Evolutionary conservation across 805 yeast species (phyloP).

Genomic region (Metschnikowia vanudenii): DNA sequence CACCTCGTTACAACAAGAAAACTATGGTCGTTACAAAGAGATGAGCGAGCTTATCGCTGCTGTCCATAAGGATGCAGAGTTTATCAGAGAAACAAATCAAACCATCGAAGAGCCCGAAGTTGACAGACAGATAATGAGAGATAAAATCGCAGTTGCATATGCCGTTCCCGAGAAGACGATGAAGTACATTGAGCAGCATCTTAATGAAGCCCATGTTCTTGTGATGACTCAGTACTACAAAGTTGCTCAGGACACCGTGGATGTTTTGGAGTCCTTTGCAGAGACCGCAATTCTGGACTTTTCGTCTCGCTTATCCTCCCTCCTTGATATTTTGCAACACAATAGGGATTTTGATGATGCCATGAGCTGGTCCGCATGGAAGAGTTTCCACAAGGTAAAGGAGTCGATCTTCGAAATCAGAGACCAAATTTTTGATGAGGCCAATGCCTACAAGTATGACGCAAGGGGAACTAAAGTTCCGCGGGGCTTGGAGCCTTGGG

Average conservation of each 20-base stretch:
- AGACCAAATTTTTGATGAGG: conserved; percentile 44
- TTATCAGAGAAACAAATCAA: conserved; percentile 23
- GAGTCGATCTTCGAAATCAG: conserved; percentile 53
- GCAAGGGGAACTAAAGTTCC: conserved; percentile 24
- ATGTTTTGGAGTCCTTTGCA: conserved; percentile 70
- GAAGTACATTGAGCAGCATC: conserved; percentile 23
- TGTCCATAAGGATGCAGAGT: conserved; percentile 36
- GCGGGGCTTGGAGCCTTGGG: conserved; percentile 37
- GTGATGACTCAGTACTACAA: conserved; percentile 31
- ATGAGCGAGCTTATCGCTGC: conserved; percentile 29
- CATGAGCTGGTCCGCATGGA: conserved; percentile 40
- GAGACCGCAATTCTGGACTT: conserved; percentile 66
- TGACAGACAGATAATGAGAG: conserved; percentile 38
- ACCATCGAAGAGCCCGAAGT: conserved; percentile 15
- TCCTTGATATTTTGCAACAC: conserved; percentile 34
- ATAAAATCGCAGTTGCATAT: conserved; percentile 27
- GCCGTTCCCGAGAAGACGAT: conserved; percentile 24
- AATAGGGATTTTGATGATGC: conserved; percentile 19
- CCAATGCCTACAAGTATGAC: conserved; percentile 23
- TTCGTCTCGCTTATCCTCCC: conserved; percentile 53
- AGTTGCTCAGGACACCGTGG: conserved; percentile 47
- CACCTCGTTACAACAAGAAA: conserved; percentile 28
- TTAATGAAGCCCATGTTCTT: conserved; percentile 28
- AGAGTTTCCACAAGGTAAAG: conserved; percentile 55
- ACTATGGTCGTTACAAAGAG: conserved; percentile 30